A percentile compares a stretch with the other conserved stretches of the same genome.
Conservation (phyloP, 148 eudicot species). For the Chenopodium quinoa region DNA sequence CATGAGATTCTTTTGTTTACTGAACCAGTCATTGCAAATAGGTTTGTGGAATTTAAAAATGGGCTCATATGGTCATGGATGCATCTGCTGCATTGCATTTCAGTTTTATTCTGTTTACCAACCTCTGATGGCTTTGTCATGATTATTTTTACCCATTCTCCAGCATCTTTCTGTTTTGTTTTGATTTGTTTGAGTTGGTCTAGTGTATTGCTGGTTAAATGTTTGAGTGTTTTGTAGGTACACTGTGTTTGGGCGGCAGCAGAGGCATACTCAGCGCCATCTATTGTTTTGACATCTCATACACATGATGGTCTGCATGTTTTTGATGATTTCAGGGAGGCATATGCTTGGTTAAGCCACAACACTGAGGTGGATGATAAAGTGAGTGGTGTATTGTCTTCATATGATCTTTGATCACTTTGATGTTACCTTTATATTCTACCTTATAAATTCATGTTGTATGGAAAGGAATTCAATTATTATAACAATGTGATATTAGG, state of each 20-base stretch:
- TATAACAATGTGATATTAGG: neutral
- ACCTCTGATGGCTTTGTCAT: neutral
- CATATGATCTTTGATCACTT: neutral
- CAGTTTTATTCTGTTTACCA: neutral
- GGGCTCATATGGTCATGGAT: neutral
- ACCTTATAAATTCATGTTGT: neutral
- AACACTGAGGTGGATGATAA: constrained; percentile 97
- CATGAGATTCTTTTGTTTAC: neutral
- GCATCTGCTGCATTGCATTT: neutral
- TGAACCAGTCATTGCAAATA: neutral
- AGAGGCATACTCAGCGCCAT: constrained; percentile 98
- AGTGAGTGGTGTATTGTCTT: constrained; percentile 41
- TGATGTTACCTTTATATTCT: neutral
- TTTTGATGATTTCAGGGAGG: constrained; percentile 99
- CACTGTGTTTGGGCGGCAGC: constrained; percentile 99
- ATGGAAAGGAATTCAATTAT: neutral
- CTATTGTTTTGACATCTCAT: constrained; percentile 86
- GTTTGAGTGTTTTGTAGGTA: constrained; percentile 45
- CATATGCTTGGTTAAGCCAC: constrained; percentile 93
- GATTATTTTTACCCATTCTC: no score
- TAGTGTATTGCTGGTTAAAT: neutral
- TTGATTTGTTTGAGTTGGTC: neutral
- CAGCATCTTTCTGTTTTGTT: neutral
- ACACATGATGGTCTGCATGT: constrained; percentile 89
- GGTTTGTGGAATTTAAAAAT: neutral